phyloP scores from a whole-genome alignment of 768 basidiomycete genomes.

The Paxillus involutus region DNA sequence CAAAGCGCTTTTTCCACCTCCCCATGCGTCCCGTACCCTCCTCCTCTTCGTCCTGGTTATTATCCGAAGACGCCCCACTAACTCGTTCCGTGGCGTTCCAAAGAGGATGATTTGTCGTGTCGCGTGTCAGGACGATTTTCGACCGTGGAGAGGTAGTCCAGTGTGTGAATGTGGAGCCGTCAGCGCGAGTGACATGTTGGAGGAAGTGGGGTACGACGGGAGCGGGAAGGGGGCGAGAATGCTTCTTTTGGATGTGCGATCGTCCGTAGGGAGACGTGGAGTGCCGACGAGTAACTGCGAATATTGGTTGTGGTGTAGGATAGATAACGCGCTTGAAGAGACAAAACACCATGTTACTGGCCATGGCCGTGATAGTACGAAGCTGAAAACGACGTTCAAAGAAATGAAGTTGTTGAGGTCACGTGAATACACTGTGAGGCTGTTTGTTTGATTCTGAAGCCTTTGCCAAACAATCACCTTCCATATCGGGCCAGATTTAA shows the following conservation, averaged over 20 bases:
- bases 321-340: constrained; percentile 13
- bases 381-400: background rate
- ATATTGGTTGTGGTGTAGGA: background rate
- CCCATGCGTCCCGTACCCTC: constrained; percentile 77
- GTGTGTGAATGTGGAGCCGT: constrained; percentile 86
- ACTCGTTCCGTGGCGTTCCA: constrained; percentile 71
- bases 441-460: constrained; percentile 18
- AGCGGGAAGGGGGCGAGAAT: constrained; percentile 67
- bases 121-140: constrained; percentile 74
- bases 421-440: background rate
- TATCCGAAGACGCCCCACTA: constrained; percentile 44
- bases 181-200: constrained; percentile 81
- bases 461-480: constrained; percentile 19
- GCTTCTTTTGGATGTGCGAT: constrained; percentile 78
- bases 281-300: constrained; percentile 37
- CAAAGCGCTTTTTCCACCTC: constrained; percentile 77
- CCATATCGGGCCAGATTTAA: too few relatives aligned
- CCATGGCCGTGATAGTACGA: background rate
- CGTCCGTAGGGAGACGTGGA: constrained; percentile 83
- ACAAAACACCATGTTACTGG: constrained; percentile 12
- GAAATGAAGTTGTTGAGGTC: background rate
- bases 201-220: constrained; percentile 86
- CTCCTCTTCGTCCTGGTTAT: constrained; percentile 61
- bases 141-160: constrained; percentile 88
- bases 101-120: constrained; percentile 85